Base-by-base conservation (phyloP, 208 protist species). In the Herpetomonas tarakana region DNA sequence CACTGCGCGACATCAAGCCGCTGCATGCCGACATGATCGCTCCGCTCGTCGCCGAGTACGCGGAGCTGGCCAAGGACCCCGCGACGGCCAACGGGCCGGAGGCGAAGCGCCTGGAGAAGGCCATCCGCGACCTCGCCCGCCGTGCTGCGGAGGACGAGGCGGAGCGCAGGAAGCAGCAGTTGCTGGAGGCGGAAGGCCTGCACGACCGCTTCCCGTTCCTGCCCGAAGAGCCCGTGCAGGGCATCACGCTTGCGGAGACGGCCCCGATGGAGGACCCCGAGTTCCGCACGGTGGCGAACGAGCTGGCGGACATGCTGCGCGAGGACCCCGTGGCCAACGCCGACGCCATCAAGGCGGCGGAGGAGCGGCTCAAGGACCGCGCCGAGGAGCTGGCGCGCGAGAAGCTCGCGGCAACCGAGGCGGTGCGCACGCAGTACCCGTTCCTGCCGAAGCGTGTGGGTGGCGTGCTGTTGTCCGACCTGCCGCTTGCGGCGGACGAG, bases 261-360 rank as follows among this genome's bases (percentile, higher is more conserved):
- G 71, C 65, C 28, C 61, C 80, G 31, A 18, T 74, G 52, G 41
- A 65, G 26, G 69, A 83, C 63, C 46, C 71, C 50, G 68, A 65
- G 71, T 86, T 82, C 63, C 66, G 79, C 45, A 47, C 55, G n/a
- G 41, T 73, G 52, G 62, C 75, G 25, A 80, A 70, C 51, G 65
- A 41, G 30, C 62, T 81, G 51, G 62, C 55, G 9, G 72, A 70
- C 21, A 41, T 83, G 63, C 62, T 59, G 11, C 16, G 27, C 16
- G 21, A n/a, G 30, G 49, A 60, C 12, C 54, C 35, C 27, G 44
- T 54, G 3, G 16, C 46, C 7, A 67, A 71, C 25, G 47, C 30
- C 3, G 30, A 45, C n/a, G 62, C 62, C 7, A 61, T 70, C 27
- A 29, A 60, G 16, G 63, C 50, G 26, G 38, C 68, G 44, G 63